Conservation (phyloP, 495 filamentous ascomycete genomes). For the Aspergillus diversus region DNA sequence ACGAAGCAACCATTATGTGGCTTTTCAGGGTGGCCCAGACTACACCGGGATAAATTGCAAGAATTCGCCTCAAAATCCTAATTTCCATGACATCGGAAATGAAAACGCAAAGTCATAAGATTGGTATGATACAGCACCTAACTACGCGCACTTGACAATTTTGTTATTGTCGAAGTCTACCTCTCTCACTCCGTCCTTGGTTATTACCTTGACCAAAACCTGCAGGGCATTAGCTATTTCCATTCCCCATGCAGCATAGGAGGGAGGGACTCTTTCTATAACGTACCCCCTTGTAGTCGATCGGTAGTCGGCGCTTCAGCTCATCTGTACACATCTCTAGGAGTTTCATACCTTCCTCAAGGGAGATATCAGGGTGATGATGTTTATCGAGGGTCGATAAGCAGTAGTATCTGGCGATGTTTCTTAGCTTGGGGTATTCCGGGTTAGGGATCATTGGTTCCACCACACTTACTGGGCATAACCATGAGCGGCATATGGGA, state of each 20-base stretch:
- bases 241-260: not conserved
- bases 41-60: constrained; percentile 25
- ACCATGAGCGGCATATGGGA: constrained; percentile 96
- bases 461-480: constrained; percentile 83
- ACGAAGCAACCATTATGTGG: constrained; percentile 15
- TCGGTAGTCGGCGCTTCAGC: constrained; percentile 90
- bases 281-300: constrained; percentile 93
- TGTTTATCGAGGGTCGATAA: constrained; percentile 97
- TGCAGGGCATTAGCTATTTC: constrained; percentile 30
- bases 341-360: constrained; percentile 87
- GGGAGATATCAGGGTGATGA: constrained; percentile 88
- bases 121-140: constrained; percentile 48
- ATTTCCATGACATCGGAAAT: constrained; percentile 31
- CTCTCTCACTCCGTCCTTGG: constrained; percentile 85
- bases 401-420: constrained; percentile 76
- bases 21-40: constrained; percentile 17
- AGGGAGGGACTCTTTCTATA: not conserved
- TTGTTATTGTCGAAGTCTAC: constrained; percentile 79
- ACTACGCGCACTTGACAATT: constrained; percentile 68
- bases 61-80: constrained; percentile 26
- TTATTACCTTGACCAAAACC: constrained; percentile 88
- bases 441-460: not conserved
- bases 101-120: constrained; percentile 25
- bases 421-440: constrained; percentile 27
- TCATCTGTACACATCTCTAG: constrained; percentile 94